Conservation (phyloP, 345 rosid genomes). For the Eucalyptus erythrocorys region DNA sequence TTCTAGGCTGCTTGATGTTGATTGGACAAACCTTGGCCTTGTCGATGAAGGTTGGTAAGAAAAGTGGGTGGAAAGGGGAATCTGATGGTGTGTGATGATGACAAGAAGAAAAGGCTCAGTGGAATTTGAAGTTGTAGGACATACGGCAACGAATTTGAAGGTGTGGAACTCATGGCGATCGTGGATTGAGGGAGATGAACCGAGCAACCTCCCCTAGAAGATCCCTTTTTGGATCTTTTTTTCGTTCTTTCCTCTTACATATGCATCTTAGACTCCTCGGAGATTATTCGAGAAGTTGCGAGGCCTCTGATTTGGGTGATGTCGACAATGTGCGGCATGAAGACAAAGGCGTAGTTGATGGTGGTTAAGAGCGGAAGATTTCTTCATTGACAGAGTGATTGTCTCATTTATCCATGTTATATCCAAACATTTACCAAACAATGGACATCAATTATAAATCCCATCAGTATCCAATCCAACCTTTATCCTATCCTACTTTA, state of each 20-base stretch:
- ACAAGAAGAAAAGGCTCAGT: background rate
- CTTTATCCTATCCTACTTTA: background rate
- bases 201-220: background rate
- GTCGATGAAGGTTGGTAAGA: background rate
- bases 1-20: background rate
- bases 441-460: background rate
- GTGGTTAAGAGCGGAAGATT: background rate
- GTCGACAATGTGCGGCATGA: background rate
- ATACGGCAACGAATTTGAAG: background rate
- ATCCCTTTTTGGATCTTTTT: background rate
- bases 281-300: background rate
- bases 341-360: background rate
- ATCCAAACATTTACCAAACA: background rate
- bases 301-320: background rate
- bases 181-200: background rate
- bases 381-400: background rate
- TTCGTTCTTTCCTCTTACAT: background rate
- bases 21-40: background rate
- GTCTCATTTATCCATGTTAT: background rate
- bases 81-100: background rate
- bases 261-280: background rate
- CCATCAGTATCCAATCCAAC: background rate
- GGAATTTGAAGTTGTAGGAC: background rate
- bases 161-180: background rate
- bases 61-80: background rate